Conservation (phyloP, 2,329 filamentous ascomycete genomes). For the Teratosphaeria gauchensis region DNA sequence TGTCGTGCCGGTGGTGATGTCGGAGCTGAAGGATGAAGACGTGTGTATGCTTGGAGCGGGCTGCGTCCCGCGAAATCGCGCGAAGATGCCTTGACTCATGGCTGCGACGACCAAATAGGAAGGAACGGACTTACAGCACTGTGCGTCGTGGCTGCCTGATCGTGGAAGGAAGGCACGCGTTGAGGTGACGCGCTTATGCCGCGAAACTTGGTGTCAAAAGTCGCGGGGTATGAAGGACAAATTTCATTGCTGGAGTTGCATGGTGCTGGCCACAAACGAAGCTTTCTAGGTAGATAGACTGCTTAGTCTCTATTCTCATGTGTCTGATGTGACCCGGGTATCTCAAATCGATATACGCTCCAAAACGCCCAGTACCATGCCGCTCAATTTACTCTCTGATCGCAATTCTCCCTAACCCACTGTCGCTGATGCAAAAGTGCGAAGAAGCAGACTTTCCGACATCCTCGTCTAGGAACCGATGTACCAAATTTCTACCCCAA, state of each 20-base stretch:
- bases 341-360: too few species aligned
- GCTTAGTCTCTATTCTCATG: too few species aligned
- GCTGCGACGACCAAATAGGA: background rate
- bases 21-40: background rate
- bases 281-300: too few species aligned
- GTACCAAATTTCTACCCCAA: slow-evolving; percentile 91
- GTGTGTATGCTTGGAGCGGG: background rate
- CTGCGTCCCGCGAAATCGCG: slow-evolving; percentile 1
- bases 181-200: background rate
- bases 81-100: slow-evolving; percentile 3
- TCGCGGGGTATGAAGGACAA: background rate
- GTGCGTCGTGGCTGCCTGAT: background rate
- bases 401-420: too few species aligned
- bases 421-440: too few species aligned
- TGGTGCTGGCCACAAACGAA: too few species aligned
- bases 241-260: too few species aligned
- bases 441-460: too few species aligned
- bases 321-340: too few species aligned
- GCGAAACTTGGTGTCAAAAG: background rate
- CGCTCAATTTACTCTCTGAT: too few species aligned
- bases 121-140: background rate
- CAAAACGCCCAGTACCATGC: too few species aligned
- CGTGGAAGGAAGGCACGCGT: background rate
- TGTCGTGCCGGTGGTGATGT: background rate
- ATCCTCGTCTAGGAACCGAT: slow-evolving; percentile 46